Evolutionary conservation across 371 early-diverging fungal genomes (phyloP).

Genomic region (Phascolomyces articulosus): DNA sequence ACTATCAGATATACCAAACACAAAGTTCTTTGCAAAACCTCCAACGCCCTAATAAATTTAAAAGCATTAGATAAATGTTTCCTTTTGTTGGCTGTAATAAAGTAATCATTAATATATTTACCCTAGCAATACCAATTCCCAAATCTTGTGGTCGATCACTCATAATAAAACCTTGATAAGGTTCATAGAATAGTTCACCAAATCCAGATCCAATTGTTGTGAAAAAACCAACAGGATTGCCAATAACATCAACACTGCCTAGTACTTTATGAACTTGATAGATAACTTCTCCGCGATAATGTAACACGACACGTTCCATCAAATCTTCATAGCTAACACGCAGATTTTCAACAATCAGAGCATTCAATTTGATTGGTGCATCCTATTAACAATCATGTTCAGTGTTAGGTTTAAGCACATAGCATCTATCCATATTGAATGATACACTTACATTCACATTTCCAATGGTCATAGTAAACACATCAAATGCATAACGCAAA

Average conservation of each 20-base stretch:
- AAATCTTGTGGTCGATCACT: constrained; percentile 88
- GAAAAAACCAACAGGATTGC: constrained; percentile 92
- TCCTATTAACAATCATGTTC: constrained; percentile 44
- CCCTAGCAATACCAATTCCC: constrained; percentile 86
- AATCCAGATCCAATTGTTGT: constrained; percentile 86
- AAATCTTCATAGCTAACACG: constrained; percentile 63
- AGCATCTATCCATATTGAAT: background rate
- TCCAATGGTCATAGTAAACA: constrained; percentile 88
- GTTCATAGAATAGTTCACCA: constrained; percentile 89
- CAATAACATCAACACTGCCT: constrained; percentile 89
- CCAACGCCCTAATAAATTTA: constrained; percentile 42
- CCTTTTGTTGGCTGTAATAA: no score
- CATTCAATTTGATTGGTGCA: constrained; percentile 83
- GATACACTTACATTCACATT: constrained; percentile 75
- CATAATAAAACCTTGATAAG: constrained; percentile 87
- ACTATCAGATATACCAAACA: constrained; percentile 87
- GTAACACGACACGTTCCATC: constrained; percentile 38
- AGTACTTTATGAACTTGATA: constrained; percentile 85
- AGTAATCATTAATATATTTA: constrained; percentile 25
- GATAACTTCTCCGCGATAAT: constrained; percentile 79
- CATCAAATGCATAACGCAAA: constrained; percentile 64
- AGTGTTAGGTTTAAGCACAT: background rate
- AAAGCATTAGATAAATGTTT: background rate
- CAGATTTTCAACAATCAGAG: constrained; percentile 81
- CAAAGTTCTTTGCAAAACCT: constrained; percentile 75